Percentiles rank a stretch among this genome's conserved stretches.
phyloP scores from a whole-genome alignment of 345 rosid species.

The Gossypium stocksii region DNA sequence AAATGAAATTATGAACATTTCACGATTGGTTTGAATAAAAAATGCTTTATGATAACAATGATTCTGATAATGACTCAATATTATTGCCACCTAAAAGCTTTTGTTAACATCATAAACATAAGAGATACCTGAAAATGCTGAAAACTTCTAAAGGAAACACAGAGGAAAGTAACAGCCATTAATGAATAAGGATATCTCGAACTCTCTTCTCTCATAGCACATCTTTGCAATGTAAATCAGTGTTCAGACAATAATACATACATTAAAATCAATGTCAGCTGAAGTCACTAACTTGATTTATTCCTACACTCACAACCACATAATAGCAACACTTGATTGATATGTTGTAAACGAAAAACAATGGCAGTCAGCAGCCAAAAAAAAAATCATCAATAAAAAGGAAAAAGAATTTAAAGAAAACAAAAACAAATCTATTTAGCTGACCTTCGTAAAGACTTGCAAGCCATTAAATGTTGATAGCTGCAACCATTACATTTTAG shows the following conservation, averaged over 20 bases:
- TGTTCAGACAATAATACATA: neutral
- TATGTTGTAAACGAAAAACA: too few relatives aligned
- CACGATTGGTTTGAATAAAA: neutral
- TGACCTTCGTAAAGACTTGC: conserved; percentile 28
- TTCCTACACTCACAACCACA: neutral
- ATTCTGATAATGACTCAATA: neutral
- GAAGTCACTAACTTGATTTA: neutral
- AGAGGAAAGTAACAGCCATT: neutral
- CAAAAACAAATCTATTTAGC: conserved; percentile 9
- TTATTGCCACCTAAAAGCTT: neutral
- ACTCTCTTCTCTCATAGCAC: neutral
- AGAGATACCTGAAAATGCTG: neutral
- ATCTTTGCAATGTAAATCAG: neutral
- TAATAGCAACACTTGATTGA: neutral
- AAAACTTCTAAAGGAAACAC: neutral
- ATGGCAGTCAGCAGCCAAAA: neutral
- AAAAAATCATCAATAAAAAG: too few relatives aligned
- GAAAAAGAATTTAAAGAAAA: neutral
- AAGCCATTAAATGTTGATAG: conserved; percentile 1
- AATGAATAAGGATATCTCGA: too few relatives aligned
- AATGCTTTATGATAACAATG: neutral
- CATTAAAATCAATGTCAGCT: neutral
- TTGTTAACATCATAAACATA: neutral
- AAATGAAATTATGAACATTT: neutral
- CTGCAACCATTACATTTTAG: conserved; percentile 50